Evolutionary conservation across 306 rosid species (phyloP).

Genomic region (Cucurbita maxima): DNA sequence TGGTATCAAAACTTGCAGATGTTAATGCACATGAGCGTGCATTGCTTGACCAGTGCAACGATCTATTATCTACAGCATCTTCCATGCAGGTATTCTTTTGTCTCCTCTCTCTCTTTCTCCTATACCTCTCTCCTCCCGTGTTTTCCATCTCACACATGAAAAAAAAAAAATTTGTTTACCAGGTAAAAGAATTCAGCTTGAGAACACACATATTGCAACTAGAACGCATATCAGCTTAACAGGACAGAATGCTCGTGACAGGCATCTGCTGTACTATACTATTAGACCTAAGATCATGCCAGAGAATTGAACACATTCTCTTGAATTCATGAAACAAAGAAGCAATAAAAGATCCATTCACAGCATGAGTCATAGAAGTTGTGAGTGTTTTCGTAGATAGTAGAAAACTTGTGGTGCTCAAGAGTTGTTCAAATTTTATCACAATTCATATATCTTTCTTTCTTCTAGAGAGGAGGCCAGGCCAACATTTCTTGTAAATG

Average conservation of each 20-base stretch:
- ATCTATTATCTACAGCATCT: slow-evolving; percentile 49
- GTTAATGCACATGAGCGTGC: slow-evolving; percentile 53
- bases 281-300: background rate
- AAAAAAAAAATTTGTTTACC: slow-evolving; percentile 2
- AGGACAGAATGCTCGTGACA: slow-evolving; percentile 14
- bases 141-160: background rate
- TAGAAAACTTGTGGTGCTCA: background rate
- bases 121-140: background rate
- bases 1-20: slow-evolving; percentile 49
- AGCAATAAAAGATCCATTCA: background rate
- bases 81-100: slow-evolving; percentile 46
- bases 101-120: background rate
- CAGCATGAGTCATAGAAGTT: background rate
- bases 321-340: background rate
- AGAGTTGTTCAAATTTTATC: background rate
- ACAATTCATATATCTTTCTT: background rate
- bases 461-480: background rate
- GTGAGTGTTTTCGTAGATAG: background rate
- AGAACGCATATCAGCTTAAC: slow-evolving; percentile 26
- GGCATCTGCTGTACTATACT: background rate
- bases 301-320: background rate
- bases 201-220: slow-evolving; percentile 56
- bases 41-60: slow-evolving; percentile 64
- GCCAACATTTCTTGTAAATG: background rate
- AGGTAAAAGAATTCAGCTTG: slow-evolving; percentile 74